Evolutionary conservation across 257 asterid species (phyloP).

Genomic region (Plectranthus barbatus): DNA sequence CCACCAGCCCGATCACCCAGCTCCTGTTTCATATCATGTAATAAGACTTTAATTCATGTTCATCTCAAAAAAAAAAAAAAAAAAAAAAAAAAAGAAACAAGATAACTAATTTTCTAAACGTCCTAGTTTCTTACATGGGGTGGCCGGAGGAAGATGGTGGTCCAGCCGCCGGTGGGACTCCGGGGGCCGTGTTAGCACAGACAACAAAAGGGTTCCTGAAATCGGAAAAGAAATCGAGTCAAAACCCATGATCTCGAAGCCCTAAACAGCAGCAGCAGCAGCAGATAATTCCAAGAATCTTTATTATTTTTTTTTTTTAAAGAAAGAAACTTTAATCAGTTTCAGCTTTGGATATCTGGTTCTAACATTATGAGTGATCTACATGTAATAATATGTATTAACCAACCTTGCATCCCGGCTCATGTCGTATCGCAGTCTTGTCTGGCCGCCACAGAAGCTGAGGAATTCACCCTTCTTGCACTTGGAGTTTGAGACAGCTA

Average conservation of each 20-base stretch:
- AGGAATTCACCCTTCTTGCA: too few species aligned
- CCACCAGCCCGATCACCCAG: conserved; percentile 58
- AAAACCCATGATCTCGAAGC: too few species aligned
- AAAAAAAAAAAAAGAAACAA: too few species aligned
- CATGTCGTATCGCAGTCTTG: conserved; percentile 4
- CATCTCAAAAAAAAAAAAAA: too few species aligned
- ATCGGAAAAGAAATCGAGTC: background rate
- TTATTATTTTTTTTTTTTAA: too few species aligned
- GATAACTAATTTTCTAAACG: too few species aligned
- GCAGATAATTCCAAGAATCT: too few species aligned
- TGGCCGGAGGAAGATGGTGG: conserved; percentile 34
- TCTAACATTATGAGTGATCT: too few species aligned
- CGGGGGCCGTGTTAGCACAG: conserved; percentile 28
- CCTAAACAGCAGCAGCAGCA: too few species aligned
- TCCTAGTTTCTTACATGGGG: conserved; percentile 22
- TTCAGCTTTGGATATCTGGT: too few species aligned
- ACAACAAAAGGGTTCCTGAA: conserved; percentile 31
- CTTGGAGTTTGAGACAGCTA: conserved; percentile 18
- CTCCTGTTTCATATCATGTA: conserved; percentile 34
- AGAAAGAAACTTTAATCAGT: too few species aligned
- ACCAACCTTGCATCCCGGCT: conserved; percentile 14
- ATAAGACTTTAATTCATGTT: background rate
- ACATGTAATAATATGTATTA: too few species aligned
- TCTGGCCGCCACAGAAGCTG: background rate
- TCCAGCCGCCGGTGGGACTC: conserved; percentile 44